These are phyloP conservation scores for Blastomyces percursus DNA, from an alignment of 2,329 filamentous ascomycete genomes.

Conservation along the genomic window DNA sequence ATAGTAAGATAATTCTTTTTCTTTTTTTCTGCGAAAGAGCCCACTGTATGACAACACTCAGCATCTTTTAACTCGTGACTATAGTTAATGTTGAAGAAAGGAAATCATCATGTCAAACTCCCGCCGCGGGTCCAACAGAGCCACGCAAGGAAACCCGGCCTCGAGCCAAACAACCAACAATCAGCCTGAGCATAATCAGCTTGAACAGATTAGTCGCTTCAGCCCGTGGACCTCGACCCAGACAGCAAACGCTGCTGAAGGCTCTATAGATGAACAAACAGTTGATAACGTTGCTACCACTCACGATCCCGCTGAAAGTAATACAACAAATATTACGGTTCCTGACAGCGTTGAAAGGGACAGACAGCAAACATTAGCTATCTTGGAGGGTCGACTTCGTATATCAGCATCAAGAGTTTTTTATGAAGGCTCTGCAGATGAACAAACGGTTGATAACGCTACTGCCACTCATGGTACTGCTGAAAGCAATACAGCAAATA, in stretches of 20 bases:
- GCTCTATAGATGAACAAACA: background rate
- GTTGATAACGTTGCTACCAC: background rate
- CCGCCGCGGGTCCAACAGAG: background rate
- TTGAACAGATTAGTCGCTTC: too few species aligned
- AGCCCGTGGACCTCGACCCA: conserved; percentile 4
- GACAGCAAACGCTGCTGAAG: conserved; percentile 3
- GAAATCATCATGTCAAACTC: background rate
- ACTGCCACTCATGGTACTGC: background rate
- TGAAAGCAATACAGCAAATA: background rate
- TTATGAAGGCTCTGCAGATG: background rate
- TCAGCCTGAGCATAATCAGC: background rate
- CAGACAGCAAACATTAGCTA: too few species aligned
- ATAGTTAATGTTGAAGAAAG: background rate
- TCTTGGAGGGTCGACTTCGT: too few species aligned
- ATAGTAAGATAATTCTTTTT: too few species aligned
- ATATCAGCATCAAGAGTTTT: too few species aligned
- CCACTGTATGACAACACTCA: too few species aligned
- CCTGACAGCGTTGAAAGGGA: background rate
- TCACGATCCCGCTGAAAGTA: background rate
- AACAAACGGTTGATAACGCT: background rate
- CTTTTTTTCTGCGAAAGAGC: too few species aligned
- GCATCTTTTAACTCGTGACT: too few species aligned
- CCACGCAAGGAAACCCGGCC: background rate
- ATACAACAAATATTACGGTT: background rate
- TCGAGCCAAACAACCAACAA: background rate